Base-by-base conservation (phyloP, 2,329 filamentous ascomycete genomes). In the Neurospora sp. region DNA sequence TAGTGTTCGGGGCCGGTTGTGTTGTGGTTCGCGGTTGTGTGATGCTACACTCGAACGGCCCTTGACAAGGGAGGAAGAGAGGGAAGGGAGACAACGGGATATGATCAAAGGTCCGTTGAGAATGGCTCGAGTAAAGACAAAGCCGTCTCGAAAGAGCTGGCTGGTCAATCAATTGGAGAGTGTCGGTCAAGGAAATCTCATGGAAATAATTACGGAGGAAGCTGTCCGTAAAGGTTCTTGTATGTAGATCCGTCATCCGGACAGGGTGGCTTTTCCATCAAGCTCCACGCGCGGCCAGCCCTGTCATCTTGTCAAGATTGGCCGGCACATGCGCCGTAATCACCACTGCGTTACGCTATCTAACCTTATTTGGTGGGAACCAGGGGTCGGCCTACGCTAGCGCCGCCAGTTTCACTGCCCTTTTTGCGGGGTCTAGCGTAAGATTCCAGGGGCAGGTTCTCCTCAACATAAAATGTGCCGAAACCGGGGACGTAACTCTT, bases 261-360 rank as follows among this genome's bases (percentile, higher is more conserved):
- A 62, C 69, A 70, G 40, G 69, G 69, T 70, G 69, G 69, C 69
- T 68, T 70, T 66, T 68, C 69, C 38, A 36, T 23, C 8, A 33
- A 37, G 46, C 69, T 41, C 52, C 38, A 38, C 67, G 43, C 37
- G 19, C 67, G 23, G 38, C 43, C n/a, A 68, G 67, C 67, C 67
- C 67, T 68, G 43, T 62, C 52, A 62, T 62, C 28, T 15, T 62
- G 52, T 62, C 52, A 62, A 62, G 12, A 62, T 62, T 62, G 52
- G 52, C 52, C 52, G 23, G 52, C 52, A 62, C 52, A 62, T 62
- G 52, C 52, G 28, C 52, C 52, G 52, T 62, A 62, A 62, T 62
- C 52, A 62, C 52, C 52, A 62, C 15, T 62, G 28, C 12, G 52
- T 62, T 62, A 36, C 37, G 19, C 67, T 38, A 68, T 43, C 41